Conservation (phyloP, 768 basidiomycete genomes). For the Mrakia blollopis region DNA sequence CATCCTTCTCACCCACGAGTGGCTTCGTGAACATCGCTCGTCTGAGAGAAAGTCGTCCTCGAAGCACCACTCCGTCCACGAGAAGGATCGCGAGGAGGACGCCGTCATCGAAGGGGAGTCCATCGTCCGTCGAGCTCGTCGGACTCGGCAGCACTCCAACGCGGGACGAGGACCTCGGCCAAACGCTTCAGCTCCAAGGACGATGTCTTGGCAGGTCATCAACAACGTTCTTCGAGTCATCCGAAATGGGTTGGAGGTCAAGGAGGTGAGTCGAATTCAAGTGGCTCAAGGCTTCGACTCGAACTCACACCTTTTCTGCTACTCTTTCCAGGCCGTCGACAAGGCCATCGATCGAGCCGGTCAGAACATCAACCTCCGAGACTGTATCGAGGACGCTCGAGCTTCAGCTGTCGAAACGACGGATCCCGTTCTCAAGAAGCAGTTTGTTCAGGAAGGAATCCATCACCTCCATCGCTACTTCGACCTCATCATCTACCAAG, state of each 20-base stretch:
- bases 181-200: conserved; percentile 44
- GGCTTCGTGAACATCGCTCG: conserved; percentile 51
- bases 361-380: conserved; percentile 67
- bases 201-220: conserved; percentile 77
- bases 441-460: conserved; percentile 60
- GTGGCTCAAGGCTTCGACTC: not conserved
- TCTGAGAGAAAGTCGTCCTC: not conserved
- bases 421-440: conserved; percentile 64
- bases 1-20: conserved; percentile 73
- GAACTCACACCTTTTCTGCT: no score
- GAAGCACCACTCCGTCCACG: not conserved
- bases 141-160: conserved; percentile 23
- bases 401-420: conserved; percentile 63
- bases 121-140: conserved; percentile 23
- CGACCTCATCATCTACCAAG: conserved; percentile 56
- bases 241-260: conserved; percentile 78
- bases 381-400: conserved; percentile 79
- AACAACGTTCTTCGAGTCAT: conserved; percentile 84
- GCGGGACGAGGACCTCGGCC: conserved; percentile 20
- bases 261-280: conserved; percentile 48
- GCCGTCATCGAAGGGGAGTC: conserved; percentile 28
- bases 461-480: conserved; percentile 33
- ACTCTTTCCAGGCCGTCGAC: conserved; percentile 56
- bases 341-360: conserved; percentile 47
- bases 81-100: conserved; percentile 17